Conservation (phyloP, 208 protist species). For the Leishmania gerbilli region DNA sequence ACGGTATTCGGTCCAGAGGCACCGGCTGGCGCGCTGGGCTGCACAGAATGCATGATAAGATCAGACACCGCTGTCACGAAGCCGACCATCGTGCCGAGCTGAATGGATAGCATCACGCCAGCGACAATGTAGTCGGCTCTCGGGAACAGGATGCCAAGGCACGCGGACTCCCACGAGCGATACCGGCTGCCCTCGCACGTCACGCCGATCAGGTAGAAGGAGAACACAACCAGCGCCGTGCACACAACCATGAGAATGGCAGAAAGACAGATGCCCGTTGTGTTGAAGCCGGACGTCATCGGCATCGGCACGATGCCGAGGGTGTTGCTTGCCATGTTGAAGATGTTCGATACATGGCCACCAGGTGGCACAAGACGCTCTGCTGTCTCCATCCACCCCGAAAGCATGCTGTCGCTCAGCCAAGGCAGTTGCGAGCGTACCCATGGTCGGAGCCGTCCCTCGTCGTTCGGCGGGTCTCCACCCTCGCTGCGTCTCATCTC, state of each 20-base stretch:
- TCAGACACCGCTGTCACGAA: constrained; percentile 67
- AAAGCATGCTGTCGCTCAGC: constrained; percentile 5
- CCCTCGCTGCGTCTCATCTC: neutral
- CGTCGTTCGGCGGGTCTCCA: neutral
- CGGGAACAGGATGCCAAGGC: constrained; percentile 56
- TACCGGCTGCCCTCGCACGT: constrained; percentile 50
- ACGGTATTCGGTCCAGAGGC: neutral
- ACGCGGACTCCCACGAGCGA: constrained; percentile 57
- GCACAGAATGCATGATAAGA: constrained; percentile 49
- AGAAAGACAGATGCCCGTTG: constrained; percentile 46
- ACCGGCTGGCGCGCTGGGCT: neutral
- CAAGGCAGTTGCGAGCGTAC: neutral
- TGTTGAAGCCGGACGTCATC: constrained; percentile 61
- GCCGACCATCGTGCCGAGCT: constrained; percentile 50
- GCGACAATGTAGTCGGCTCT: constrained; percentile 57
- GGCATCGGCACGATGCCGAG: constrained; percentile 57
- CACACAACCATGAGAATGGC: constrained; percentile 57
- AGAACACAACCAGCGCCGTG: constrained; percentile 53
- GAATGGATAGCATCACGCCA: constrained; percentile 46
- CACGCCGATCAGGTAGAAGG: constrained; percentile 64
- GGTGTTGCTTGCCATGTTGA: constrained; percentile 61
- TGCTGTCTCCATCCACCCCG: neutral
- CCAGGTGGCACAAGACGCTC: constrained; percentile 47
- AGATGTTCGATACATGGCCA: constrained; percentile 52
- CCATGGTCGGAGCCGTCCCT: neutral